Conservation (phyloP, 1,284 basidiomycete genomes). For the Cryptococcus sp. region DNA sequence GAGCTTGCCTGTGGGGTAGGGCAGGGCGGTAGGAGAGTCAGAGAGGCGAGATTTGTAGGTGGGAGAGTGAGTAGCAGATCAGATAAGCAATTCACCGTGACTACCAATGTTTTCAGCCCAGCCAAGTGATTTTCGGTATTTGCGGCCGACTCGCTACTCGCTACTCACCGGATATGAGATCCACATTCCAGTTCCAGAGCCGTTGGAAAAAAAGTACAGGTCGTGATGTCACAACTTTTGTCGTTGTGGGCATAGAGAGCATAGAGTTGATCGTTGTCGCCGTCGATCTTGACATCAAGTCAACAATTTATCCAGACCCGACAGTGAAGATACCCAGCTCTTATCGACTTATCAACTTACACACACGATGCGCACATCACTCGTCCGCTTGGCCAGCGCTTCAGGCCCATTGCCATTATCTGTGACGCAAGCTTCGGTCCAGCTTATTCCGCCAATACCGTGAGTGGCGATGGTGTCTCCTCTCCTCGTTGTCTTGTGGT, state of each 20-base stretch:
- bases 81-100: no score
- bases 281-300: neutral
- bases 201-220: neutral
- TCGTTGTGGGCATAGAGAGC: neutral
- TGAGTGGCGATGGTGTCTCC: constrained; percentile 52
- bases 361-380: constrained; percentile 26
- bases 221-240: neutral
- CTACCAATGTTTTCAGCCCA: no score
- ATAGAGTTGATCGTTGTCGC: neutral
- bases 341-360: neutral
- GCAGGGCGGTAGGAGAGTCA: no score
- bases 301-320: neutral
- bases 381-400: constrained; percentile 49
- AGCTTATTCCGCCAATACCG: constrained; percentile 80
- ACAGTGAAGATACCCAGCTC: neutral
- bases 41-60: no score
- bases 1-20: no score
- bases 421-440: constrained; percentile 62
- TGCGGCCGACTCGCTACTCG: no score
- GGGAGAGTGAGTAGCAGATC: no score
- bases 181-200: no score
- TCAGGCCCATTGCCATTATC: constrained; percentile 65
- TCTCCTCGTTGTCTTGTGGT: neutral
- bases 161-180: no score
- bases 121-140: no score